Percentiles rank a stretch among this genome's conserved stretches.
Evolutionary conservation across 75 land plant species (phyloP).

Genomic region (Chamaecyparis obtusa): DNA sequence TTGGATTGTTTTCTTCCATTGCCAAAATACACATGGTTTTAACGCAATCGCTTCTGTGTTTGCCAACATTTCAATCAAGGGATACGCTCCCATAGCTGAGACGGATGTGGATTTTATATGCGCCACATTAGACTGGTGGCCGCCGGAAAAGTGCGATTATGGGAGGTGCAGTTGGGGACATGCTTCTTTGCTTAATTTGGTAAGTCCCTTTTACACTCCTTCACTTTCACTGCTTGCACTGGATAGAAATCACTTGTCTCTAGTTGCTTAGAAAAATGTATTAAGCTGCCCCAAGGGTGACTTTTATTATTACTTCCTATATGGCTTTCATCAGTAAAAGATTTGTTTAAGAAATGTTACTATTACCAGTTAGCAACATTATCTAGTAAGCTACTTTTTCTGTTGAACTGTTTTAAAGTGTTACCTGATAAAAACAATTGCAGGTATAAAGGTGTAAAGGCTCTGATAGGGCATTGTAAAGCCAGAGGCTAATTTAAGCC

Average conservation of each 20-base stretch:
- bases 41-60: not conserved
- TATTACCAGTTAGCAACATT: not conserved
- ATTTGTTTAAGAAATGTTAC: not conserved
- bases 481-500: not conserved
- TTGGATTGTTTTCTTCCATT: not conserved
- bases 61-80: slow-evolving; percentile 27
- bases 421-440: not conserved
- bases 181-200: slow-evolving; percentile 82
- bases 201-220: slow-evolving; percentile 15
- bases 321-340: not conserved
- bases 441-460: not conserved
- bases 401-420: not conserved
- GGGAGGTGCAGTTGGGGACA: slow-evolving; percentile 83
- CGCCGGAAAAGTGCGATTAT: slow-evolving; percentile 87
- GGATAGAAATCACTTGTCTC: not conserved
- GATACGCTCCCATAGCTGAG: slow-evolving; percentile 23
- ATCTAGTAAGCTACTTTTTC: not conserved
- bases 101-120: slow-evolving; percentile 66
- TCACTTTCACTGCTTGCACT: not conserved
- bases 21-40: too few species aligned
- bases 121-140: slow-evolving; percentile 98
- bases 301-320: not conserved
- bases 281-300: not conserved
- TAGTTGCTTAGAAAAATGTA: not conserved
- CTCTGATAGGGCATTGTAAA: not conserved